A percentile compares a stretch with the other conserved stretches of the same genome.
Evolutionary conservation across 768 basidiomycete genomes (phyloP).

Genomic region (Boletus subcaerulescens): DNA sequence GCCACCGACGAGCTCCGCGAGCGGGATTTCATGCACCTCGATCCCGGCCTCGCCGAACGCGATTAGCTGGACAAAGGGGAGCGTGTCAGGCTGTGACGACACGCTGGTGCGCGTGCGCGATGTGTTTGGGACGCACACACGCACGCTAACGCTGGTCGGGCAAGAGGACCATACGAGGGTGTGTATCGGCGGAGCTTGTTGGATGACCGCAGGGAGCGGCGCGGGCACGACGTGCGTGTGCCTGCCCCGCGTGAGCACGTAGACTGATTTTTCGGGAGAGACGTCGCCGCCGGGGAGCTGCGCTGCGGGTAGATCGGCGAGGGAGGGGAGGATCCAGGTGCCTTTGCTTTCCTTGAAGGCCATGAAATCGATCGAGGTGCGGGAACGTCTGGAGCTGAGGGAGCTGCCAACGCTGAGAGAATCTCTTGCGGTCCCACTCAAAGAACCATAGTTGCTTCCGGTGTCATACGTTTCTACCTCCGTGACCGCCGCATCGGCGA

Average conservation of each 20-base stretch:
- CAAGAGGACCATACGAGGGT: slow-evolving; percentile 55
- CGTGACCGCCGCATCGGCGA: slow-evolving; percentile 76
- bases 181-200: slow-evolving; percentile 48
- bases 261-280: slow-evolving; percentile 41
- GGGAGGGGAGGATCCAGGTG: slow-evolving; percentile 27
- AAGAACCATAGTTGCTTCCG: slow-evolving; percentile 6
- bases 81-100: neutral
- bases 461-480: slow-evolving; percentile 64
- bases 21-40: slow-evolving; percentile 67
- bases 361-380: slow-evolving; percentile 45
- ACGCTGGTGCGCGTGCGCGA: neutral
- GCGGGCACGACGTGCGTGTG: slow-evolving; percentile 64
- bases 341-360: slow-evolving; percentile 35
- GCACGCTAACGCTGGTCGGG: slow-evolving; percentile 53
- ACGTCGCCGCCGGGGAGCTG: slow-evolving; percentile 15
- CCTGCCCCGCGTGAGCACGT: slow-evolving; percentile 68
- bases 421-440: slow-evolving; percentile 16
- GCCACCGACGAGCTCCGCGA: slow-evolving; percentile 42
- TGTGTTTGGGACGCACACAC: slow-evolving; percentile 42
- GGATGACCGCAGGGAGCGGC: slow-evolving; percentile 58
- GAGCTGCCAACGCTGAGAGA: slow-evolving; percentile 22
- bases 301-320: slow-evolving; percentile 23
- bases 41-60: slow-evolving; percentile 69
- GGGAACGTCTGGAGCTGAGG: slow-evolving; percentile 34
- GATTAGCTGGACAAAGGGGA: slow-evolving; percentile 62